Evolutionary conservation across 768 basidiomycete genomes (phyloP).

Genomic region (Tricholoma bakamatsutake): DNA sequence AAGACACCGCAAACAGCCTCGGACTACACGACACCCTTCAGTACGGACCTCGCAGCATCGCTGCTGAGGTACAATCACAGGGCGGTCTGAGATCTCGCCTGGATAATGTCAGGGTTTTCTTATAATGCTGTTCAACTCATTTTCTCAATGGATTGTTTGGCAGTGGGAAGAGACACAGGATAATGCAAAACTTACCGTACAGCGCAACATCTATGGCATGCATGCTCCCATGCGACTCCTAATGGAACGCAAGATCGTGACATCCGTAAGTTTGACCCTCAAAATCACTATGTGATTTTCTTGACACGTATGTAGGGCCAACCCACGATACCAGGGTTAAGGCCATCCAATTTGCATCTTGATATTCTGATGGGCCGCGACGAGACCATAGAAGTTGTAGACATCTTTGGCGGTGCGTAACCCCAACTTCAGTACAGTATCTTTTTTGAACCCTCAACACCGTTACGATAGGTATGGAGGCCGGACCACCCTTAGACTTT

Average conservation of each 20-base stretch:
- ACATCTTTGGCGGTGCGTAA: conserved; percentile 72
- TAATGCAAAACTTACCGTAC: conserved; percentile 76
- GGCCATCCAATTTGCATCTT: conserved; percentile 75
- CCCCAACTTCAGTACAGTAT: neutral
- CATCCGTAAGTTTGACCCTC: conserved; percentile 45
- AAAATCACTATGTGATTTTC: neutral
- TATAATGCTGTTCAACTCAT: neutral
- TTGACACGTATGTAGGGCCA: conserved; percentile 34
- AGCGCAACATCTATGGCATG: conserved; percentile 80
- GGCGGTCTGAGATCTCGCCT: conserved; percentile 64
- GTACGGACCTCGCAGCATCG: conserved; percentile 79
- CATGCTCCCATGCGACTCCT: conserved; percentile 84
- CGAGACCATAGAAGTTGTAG: conserved; percentile 69
- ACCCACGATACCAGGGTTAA: conserved; percentile 58
- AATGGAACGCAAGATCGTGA: conserved; percentile 91
- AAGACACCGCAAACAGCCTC: conserved; percentile 63
- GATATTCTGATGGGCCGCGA: conserved; percentile 95
- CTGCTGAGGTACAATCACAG: conserved; percentile 61
- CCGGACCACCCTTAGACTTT: conserved; percentile 43
- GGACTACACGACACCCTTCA: conserved; percentile 87
- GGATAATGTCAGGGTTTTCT: conserved; percentile 53
- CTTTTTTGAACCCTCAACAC: conserved; percentile 1
- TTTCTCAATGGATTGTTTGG: neutral
- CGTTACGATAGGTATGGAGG: conserved; percentile 46
- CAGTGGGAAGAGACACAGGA: conserved; percentile 96